phyloP scores from a whole-genome alignment of 129 eudicot species.

The Ambrosia artemisiifolia region DNA sequence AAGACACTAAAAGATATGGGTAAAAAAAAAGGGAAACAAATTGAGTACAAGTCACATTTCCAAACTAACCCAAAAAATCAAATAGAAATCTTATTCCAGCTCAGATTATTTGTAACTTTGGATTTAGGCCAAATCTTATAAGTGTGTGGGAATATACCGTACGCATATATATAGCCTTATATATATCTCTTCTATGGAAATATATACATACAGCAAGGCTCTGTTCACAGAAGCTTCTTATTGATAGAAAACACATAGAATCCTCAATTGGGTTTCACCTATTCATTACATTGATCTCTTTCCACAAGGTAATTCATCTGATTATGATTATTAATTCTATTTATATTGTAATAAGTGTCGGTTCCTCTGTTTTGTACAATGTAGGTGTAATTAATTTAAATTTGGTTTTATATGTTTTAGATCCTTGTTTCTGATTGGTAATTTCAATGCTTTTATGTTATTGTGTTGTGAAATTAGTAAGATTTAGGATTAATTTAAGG shows the following conservation, averaged over 20 bases:
- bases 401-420: not conserved
- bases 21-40: not conserved
- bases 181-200: not conserved
- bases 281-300: slow-evolving; percentile 17
- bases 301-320: slow-evolving; percentile 22
- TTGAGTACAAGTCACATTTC: not conserved
- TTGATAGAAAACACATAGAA: not conserved
- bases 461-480: slow-evolving; percentile 5
- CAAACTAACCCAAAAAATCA: not conserved
- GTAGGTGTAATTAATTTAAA: slow-evolving; percentile 19
- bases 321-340: not conserved
- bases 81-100: not conserved
- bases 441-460: not conserved
- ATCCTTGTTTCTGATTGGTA: not conserved
- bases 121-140: slow-evolving; percentile 22
- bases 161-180: slow-evolving; percentile 12
- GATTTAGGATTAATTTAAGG: slow-evolving; percentile 4
- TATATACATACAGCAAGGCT: slow-evolving; percentile 2
- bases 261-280: not conserved
- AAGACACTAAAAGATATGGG: not conserved
- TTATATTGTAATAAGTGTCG: slow-evolving; percentile 9
- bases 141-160: not conserved
- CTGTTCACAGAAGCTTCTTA: slow-evolving; percentile 25
- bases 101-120: slow-evolving; percentile 6
- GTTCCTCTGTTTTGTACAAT: slow-evolving; percentile 20